Percentiles rank a stretch among this genome's conserved stretches.
Evolutionary conservation across 2,329 filamentous ascomycete species (phyloP).

Genomic region (Trichoderma endophyticum): DNA sequence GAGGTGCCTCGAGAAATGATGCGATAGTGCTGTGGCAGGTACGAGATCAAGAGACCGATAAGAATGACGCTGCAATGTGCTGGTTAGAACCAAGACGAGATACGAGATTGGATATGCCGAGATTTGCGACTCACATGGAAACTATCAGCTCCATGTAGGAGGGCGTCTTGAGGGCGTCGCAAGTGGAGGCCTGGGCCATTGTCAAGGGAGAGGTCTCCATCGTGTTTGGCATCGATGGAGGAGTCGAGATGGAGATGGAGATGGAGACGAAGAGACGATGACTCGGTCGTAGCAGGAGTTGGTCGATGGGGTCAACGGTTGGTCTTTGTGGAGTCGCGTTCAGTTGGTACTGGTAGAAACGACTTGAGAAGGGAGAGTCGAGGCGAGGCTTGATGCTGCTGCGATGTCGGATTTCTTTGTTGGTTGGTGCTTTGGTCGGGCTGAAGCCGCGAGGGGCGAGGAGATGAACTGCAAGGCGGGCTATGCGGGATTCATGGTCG

Average conservation of each 20-base stretch:
- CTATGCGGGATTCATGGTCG: constrained; percentile 14
- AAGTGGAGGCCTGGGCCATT: constrained; percentile 28
- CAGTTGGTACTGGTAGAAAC: not conserved
- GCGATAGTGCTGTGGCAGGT: constrained; percentile 89
- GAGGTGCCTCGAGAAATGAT: constrained; percentile 84
- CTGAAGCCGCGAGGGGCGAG: constrained; percentile 6
- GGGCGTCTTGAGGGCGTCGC: constrained; percentile 51
- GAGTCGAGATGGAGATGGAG: not conserved
- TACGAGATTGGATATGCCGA: not conserved
- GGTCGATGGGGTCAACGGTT: not conserved
- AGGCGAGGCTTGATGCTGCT: not conserved
- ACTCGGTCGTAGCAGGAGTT: not conserved
- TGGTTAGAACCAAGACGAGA: not conserved
- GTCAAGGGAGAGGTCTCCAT: constrained; percentile 21
- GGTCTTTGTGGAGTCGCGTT: not conserved
- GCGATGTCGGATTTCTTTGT: not conserved
- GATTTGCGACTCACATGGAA: constrained; percentile 46
- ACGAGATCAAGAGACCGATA: constrained; percentile 84
- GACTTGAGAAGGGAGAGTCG: not conserved
- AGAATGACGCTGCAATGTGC: constrained; percentile 61
- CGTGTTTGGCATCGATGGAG: not conserved
- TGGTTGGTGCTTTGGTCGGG: not conserved
- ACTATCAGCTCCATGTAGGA: constrained; percentile 54
- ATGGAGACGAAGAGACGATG: not conserved
- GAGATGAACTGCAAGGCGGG: not conserved